These are phyloP conservation scores for Fusarium sp. DNA, from an alignment of 2,329 filamentous ascomycete species.

Conservation along the genomic window DNA sequence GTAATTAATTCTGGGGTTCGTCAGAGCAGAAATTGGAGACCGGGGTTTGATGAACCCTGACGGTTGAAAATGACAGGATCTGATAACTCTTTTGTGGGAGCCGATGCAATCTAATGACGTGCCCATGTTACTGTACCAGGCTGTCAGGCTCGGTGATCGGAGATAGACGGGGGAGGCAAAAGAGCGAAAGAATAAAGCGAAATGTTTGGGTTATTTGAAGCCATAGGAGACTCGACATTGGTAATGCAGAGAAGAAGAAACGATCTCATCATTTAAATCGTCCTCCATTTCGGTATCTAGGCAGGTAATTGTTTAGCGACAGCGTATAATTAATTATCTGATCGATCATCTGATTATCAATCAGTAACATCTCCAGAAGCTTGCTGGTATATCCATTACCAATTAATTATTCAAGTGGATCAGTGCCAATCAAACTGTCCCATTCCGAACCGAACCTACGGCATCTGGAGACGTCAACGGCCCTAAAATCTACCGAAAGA, in stretches of 20 bases:
- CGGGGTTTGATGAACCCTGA: conserved; percentile 1
- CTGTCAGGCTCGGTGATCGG: conserved; percentile 26
- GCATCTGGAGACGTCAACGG: conserved; percentile 21
- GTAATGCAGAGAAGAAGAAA: not conserved
- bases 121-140: not conserved
- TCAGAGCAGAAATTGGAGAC: not conserved
- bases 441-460: conserved; percentile 25
- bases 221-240: not conserved
- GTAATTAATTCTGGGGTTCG: not conserved
- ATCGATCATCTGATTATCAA: conserved; percentile 33
- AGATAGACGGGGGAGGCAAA: conserved; percentile 28
- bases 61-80: conserved; percentile 12
- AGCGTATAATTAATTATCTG: conserved; percentile 5
- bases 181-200: conserved; percentile 30
- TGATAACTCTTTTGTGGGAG: conserved; percentile 22
- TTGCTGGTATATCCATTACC: conserved; percentile 12
- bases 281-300: not conserved
- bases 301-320: not conserved
- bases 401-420: conserved; percentile 23
- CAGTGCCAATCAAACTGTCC: not conserved
- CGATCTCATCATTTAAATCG: not conserved
- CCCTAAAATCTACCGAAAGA: conserved; percentile 31
- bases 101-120: conserved; percentile 27
- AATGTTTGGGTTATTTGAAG: conserved; percentile 20
- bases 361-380: conserved; percentile 10